phyloP scores from a whole-genome alignment of 306 rosid genomes.

The Astragalus membranaceus region DNA sequence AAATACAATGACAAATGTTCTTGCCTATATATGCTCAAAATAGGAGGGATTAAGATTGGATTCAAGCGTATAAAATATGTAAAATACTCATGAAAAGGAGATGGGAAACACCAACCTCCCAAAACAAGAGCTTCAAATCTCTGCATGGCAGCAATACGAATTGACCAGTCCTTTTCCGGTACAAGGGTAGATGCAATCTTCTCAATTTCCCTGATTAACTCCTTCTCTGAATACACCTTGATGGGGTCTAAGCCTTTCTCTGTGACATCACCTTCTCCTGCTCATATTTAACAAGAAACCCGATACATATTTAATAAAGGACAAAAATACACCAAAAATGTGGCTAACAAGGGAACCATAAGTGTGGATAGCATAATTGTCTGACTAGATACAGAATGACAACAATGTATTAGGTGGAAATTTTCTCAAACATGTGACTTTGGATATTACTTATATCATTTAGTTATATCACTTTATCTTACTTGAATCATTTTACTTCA shows the following conservation, averaged over 20 bases:
- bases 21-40: constrained; percentile 7
- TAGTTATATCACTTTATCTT: constrained; percentile 10
- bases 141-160: constrained; percentile 92
- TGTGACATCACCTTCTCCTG: constrained; percentile 65
- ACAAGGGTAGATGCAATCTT: constrained; percentile 86
- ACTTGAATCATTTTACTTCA: background rate
- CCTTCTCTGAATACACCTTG: constrained; percentile 96
- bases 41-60: constrained; percentile 2
- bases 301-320: constrained; percentile 11
- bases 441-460: background rate
- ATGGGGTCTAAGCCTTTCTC: constrained; percentile 70
- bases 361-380: background rate
- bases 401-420: background rate
- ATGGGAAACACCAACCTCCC: constrained; percentile 66
- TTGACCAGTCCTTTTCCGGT: constrained; percentile 98
- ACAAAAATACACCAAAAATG: constrained; percentile 8
- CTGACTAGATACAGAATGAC: background rate
- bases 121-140: constrained; percentile 87
- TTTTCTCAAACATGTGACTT: background rate
- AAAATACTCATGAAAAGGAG: constrained; percentile 6
- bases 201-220: constrained; percentile 79
- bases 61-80: background rate
- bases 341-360: background rate
- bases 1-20: constrained; percentile 3
- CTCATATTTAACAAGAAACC: constrained; percentile 26